Percentiles rank a stretch among this genome's conserved stretches.
Evolutionary conservation across 2,329 filamentous ascomycete species (phyloP).

Genomic region (Aureobasidium vineae): DNA sequence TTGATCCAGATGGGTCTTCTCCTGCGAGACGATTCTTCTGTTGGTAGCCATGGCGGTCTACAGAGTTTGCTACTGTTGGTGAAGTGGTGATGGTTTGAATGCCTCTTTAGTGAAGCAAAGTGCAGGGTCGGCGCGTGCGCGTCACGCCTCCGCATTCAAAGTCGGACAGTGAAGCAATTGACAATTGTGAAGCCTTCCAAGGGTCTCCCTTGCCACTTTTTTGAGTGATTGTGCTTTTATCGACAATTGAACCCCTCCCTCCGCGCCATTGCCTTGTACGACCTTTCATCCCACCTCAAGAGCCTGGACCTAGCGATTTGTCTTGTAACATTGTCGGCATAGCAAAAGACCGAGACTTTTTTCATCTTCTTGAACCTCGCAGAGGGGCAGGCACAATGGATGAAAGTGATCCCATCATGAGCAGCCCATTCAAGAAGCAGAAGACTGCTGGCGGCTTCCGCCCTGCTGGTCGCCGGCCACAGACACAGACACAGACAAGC

Average conservation of each 20-base stretch:
- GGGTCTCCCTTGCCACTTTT: conserved; percentile 21
- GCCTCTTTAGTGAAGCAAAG: not conserved
- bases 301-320: not conserved
- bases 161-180: conserved; percentile 12
- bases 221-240: conserved; percentile 2
- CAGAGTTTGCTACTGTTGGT: not conserved
- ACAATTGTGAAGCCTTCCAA: not conserved
- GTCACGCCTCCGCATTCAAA: conserved; percentile 20
- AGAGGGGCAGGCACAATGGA: conserved; percentile 29
- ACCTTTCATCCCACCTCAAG: not conserved
- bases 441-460: conserved; percentile 36
- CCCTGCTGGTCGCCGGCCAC: conserved; percentile 43
- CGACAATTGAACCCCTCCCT: not conserved
- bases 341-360: not conserved
- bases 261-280: not conserved
- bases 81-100: not conserved
- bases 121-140: not conserved
- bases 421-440: conserved; percentile 39
- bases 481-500: conserved; percentile 12
- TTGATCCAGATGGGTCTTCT: conserved; percentile 61
- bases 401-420: conserved; percentile 37
- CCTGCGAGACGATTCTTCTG: conserved; percentile 59
- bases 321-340: conserved; percentile 1
- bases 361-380: not conserved
- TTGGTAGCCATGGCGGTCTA: conserved; percentile 64